phyloP scores from a whole-genome alignment of 176 grass and related monocot species.

The Aegilops bicornis region DNA sequence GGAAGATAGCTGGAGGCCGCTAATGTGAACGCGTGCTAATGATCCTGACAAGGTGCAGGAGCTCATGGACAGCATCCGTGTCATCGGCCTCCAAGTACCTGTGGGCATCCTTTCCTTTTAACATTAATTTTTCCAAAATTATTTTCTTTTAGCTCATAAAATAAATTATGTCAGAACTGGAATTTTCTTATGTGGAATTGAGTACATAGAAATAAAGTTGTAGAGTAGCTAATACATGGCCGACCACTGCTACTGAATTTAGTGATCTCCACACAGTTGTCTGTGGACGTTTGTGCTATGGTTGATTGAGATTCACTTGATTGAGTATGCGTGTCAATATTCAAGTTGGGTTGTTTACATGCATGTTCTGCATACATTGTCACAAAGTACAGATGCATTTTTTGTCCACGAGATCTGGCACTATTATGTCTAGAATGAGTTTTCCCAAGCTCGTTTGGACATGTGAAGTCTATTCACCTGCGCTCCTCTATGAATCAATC shows the following conservation, averaged over 20 bases:
- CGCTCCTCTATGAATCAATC: neutral
- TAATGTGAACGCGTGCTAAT: slow-evolving; percentile 48
- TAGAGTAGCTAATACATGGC: too few species aligned
- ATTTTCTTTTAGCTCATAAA: neutral
- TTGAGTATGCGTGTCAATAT: neutral
- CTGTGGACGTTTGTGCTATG: neutral
- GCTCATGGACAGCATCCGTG: slow-evolving; percentile 81
- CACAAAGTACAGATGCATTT: neutral
- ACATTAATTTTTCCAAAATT: neutral
- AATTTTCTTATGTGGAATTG: neutral
- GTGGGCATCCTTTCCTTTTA: slow-evolving; percentile 41
- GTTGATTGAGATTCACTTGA: neutral
- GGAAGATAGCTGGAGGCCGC: slow-evolving; percentile 55
- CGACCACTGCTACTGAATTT: neutral
- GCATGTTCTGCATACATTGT: neutral
- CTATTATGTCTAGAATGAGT: neutral
- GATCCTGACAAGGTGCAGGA: slow-evolving; percentile 79
- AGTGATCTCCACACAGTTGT: neutral
- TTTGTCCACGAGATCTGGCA: neutral
- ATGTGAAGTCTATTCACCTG: neutral
- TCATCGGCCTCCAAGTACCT: slow-evolving; percentile 87
- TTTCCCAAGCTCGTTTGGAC: neutral
- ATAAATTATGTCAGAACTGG: neutral
- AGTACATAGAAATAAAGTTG: too few species aligned
- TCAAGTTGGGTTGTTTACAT: neutral